Base-by-base conservation (phyloP, 352 stramenopile species). In the Achlya hypogyna region DNA sequence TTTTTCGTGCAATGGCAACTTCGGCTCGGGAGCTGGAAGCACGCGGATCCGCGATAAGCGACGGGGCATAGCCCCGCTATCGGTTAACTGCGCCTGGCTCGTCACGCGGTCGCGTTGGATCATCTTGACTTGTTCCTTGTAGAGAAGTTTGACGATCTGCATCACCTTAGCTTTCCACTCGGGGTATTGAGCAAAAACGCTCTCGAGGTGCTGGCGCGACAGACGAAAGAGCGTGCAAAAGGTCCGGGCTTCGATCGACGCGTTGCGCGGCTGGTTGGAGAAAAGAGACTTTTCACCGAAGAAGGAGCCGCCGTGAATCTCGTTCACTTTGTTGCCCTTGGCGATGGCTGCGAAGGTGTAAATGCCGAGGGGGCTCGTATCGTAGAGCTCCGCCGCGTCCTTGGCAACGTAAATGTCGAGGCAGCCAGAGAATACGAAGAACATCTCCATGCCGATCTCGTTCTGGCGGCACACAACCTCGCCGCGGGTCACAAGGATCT, bases 401-500 rank as follows among this genome's bases (percentile, higher is more conserved):
- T 74, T 1, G 62, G 74, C 5, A 75, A 77, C 1, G 84, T 45
- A 27, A 90, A 28, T 0, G 23, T 81, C 74, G 25, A 91, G 52
- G 4, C 81, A 29, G 9, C 82, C 81, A 18, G 79, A 79, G 62
- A 87, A 91, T 0, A 91, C 79, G 29, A 91, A 89, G 54, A 77
- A 89, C 81, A 91, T 91, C 49, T 89, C 81, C 23, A 71, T 79
- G 5, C 81, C 81, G 69, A 83, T 64, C 59, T 91, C 79, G 5
- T 75, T 76, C 23, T 78, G 83, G 32, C 74, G 79, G 72, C 77
- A 89, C 4, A 91, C 77, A 45, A 79, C 87, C 49, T 91, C 77
- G 20, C 83, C 76, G 29, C 78, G 77, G 10, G 87, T 72, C 4
- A 88, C 65, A 35, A 89, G 69, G 4, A 86, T 63, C 27, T 91